These are phyloP conservation scores for Colletotrichum sp. DNA, from an alignment of 2,329 filamentous ascomycete species.

Conservation along the genomic window DNA sequence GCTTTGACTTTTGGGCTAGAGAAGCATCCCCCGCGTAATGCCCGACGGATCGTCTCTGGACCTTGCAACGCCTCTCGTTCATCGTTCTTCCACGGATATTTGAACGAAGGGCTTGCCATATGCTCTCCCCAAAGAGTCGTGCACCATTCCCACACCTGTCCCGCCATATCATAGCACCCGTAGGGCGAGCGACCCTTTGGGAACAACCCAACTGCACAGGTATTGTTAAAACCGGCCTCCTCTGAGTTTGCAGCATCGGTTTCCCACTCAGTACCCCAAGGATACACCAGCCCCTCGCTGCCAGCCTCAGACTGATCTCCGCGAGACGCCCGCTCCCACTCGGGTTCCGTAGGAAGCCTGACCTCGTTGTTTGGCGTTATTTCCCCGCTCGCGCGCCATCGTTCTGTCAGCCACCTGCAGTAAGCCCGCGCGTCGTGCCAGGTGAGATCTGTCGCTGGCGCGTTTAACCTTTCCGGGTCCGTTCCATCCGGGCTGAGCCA, in stretches of 20 bases:
- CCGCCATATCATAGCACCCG: not conserved
- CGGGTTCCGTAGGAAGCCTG: not conserved
- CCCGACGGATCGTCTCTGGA: not conserved
- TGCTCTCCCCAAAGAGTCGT: slow-evolving; percentile 8
- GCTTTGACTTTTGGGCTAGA: not conserved
- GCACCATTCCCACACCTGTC: slow-evolving; percentile 8
- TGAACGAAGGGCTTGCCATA: not conserved
- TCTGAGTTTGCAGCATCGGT: not conserved
- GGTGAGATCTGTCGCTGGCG: slow-evolving; percentile 7
- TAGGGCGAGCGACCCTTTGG: not conserved
- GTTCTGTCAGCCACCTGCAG: not conserved
- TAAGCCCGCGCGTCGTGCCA: not conserved
- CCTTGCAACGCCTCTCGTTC: not conserved
- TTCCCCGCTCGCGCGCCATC: not conserved
- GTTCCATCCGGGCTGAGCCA: not conserved
- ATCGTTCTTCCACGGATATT: not conserved
- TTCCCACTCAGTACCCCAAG: not conserved
- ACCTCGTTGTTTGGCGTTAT: not conserved
- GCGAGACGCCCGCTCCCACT: not conserved
- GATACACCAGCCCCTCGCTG: not conserved
- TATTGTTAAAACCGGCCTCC: not conserved
- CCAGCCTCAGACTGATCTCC: not conserved
- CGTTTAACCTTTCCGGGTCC: not conserved
- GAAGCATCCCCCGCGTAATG: not conserved
- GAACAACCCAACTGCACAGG: not conserved